A percentile compares a stretch with the other conserved stretches of the same genome.
These are phyloP conservation scores for Bombardia bombarda DNA, from an alignment of 495 filamentous ascomycete species.

Conservation along the genomic window DNA sequence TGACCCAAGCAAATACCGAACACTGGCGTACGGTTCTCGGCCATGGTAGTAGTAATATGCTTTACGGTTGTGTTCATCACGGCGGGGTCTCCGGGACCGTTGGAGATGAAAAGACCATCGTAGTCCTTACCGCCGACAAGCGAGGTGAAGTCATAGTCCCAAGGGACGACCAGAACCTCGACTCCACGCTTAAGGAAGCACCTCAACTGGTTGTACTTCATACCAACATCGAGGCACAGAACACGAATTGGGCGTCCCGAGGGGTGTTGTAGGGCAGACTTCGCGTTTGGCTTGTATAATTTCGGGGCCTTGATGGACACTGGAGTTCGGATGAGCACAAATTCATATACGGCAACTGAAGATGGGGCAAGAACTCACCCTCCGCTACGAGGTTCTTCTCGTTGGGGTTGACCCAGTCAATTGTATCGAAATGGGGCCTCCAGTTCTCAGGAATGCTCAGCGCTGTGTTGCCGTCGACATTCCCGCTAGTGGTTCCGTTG, in stretches of 20 bases:
- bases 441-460: slow-evolving; percentile 40
- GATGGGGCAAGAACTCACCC: slow-evolving; percentile 62
- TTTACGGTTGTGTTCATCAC: slow-evolving; percentile 67
- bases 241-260: slow-evolving; percentile 80
- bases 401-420: slow-evolving; percentile 90
- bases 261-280: slow-evolving; percentile 64
- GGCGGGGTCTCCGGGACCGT: slow-evolving; percentile 92
- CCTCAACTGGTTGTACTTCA: slow-evolving; percentile 95
- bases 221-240: slow-evolving; percentile 87
- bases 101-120: slow-evolving; percentile 94
- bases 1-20: slow-evolving; percentile 98
- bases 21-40: slow-evolving; percentile 71
- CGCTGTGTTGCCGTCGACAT: slow-evolving; percentile 28
- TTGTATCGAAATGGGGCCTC: slow-evolving; percentile 60
- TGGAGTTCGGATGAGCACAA: slow-evolving; percentile 36
- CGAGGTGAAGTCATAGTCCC: slow-evolving; percentile 82
- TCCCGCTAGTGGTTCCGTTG: slow-evolving; percentile 40
- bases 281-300: slow-evolving; percentile 64
- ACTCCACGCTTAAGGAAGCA: slow-evolving; percentile 88
- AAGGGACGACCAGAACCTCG: slow-evolving; percentile 89
- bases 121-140: slow-evolving; percentile 72
- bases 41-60: slow-evolving; percentile 63
- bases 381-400: slow-evolving; percentile 83
- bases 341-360: slow-evolving; percentile 2
- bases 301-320: slow-evolving; percentile 80